A percentile compares a stretch with the other conserved stretches of the same genome.
phyloP scores from a whole-genome alignment of 768 basidiomycete genomes.

The Filobasidium floriforme region DNA sequence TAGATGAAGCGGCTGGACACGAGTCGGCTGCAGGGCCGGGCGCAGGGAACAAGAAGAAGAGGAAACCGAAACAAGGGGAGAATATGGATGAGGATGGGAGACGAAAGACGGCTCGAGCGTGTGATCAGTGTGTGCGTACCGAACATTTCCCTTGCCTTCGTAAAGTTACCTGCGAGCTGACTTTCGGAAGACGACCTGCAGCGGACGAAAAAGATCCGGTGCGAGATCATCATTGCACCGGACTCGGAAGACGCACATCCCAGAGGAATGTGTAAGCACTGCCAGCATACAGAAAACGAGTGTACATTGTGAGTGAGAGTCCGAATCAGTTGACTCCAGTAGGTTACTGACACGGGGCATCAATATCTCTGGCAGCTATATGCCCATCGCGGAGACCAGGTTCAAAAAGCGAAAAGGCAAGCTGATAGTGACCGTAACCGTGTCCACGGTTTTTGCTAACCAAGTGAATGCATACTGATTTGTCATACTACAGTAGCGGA shows the following conservation, averaged over 20 bases:
- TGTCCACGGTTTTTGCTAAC: background rate
- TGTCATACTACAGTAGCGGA: background rate
- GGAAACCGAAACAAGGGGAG: conserved; percentile 7
- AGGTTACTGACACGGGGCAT: background rate
- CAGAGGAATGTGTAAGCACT: conserved; percentile 81
- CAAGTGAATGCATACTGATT: background rate
- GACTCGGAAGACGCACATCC: conserved; percentile 52
- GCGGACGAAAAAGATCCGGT: conserved; percentile 48
- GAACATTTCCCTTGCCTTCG: background rate
- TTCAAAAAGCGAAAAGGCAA: conserved; percentile 93
- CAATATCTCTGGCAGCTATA: conserved; percentile 50
- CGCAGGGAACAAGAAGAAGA: conserved; percentile 1
- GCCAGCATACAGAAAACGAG: conserved; percentile 85
- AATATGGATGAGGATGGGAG: conserved; percentile 2
- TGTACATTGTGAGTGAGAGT: conserved; percentile 62
- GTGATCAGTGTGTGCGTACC: conserved; percentile 4
- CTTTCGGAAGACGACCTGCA: background rate
- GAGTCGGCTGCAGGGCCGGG: background rate
- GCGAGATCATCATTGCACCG: conserved; percentile 62
- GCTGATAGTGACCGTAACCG: conserved; percentile 30
- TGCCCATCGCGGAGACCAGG: conserved; percentile 95
- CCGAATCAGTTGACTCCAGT: background rate
- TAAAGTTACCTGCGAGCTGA: too few relatives aligned
- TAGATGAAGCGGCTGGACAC: background rate
- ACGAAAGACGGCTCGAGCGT: conserved; percentile 10